A percentile compares a stretch with the other conserved stretches of the same genome.
phyloP scores from a whole-genome alignment of 805 yeast genomes.

The Pichia sporocuriosa region DNA sequence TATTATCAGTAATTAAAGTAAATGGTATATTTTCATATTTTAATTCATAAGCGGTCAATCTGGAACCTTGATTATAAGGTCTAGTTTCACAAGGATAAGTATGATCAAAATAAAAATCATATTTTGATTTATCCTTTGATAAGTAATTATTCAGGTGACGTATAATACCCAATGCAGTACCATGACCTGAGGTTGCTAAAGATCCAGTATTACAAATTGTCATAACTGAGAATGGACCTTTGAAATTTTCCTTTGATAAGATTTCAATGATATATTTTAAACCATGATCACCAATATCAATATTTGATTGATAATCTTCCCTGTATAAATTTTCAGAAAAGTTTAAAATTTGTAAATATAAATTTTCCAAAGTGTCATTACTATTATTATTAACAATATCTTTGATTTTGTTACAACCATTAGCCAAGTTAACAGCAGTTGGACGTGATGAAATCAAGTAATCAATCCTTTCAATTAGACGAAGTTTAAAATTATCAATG shows the following conservation, averaged over 20 bases:
- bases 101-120: constrained; percentile 47
- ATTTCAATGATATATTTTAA: constrained; percentile 51
- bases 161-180: constrained; percentile 91
- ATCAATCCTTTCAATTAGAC: constrained; percentile 45
- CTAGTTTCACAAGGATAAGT: constrained; percentile 90
- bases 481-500: constrained; percentile 28
- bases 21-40: constrained; percentile 83
- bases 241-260: constrained; percentile 40
- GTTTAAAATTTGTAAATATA: constrained; percentile 31
- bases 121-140: constrained; percentile 28
- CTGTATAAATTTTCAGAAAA: constrained; percentile 55
- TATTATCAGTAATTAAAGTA: constrained; percentile 82
- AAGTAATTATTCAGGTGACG: constrained; percentile 50
- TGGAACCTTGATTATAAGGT: constrained; percentile 95
- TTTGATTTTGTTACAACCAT: constrained; percentile 56
- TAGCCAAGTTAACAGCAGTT: constrained; percentile 88
- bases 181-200: constrained; percentile 94
- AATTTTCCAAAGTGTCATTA: constrained; percentile 15
- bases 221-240: constrained; percentile 69
- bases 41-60: constrained; percentile 86
- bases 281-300: constrained; percentile 75
- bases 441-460: constrained; percentile 76
- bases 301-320: constrained; percentile 75
- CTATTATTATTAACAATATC: constrained; percentile 11
- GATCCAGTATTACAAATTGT: constrained; percentile 97